Evolutionary conservation across 163 green algal species (phyloP).

Genomic region (Trebouxia gelatinosa): DNA sequence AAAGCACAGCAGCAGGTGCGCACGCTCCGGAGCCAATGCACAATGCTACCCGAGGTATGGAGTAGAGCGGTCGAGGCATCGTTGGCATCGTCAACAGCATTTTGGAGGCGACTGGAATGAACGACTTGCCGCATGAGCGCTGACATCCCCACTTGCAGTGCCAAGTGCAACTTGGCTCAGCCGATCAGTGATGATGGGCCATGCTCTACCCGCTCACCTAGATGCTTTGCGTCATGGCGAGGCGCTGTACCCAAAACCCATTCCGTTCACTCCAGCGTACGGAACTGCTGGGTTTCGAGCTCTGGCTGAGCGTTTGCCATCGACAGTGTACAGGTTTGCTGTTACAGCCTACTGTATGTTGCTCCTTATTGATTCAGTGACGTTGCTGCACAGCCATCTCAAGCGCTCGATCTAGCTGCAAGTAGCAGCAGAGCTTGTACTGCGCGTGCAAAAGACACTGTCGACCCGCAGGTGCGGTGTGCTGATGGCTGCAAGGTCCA

Average conservation of each 20-base stretch:
- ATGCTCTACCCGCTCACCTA: not conserved
- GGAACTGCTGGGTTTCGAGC: constrained; percentile 88
- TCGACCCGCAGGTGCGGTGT: constrained; percentile 69
- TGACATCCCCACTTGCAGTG: too few relatives aligned
- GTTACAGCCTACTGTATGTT: not conserved
- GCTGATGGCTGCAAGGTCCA: constrained; percentile 75
- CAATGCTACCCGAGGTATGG: too few relatives aligned
- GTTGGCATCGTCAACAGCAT: too few relatives aligned
- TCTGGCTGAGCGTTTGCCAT: constrained; percentile 62
- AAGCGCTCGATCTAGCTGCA: not conserved
- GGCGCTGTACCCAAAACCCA: constrained; percentile 43
- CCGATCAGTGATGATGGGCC: too few relatives aligned
- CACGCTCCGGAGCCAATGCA: too few relatives aligned
- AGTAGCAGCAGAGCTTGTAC: not conserved
- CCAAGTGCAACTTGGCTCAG: too few relatives aligned
- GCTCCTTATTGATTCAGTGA: not conserved
- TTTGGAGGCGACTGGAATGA: too few relatives aligned
- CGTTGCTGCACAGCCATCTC: not conserved
- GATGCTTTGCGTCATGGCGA: not conserved
- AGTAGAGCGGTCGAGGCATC: too few relatives aligned
- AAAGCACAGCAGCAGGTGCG: too few relatives aligned
- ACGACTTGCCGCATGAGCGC: too few relatives aligned
- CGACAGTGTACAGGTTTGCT: constrained; percentile 77
- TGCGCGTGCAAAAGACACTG: not conserved
- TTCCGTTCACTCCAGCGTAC: constrained; percentile 62